Evolutionary conservation across 176 grass and related monocot genomes (phyloP), one percentile per base, ranked within the genome.

Genomic region (Themeda triandra): DNA sequence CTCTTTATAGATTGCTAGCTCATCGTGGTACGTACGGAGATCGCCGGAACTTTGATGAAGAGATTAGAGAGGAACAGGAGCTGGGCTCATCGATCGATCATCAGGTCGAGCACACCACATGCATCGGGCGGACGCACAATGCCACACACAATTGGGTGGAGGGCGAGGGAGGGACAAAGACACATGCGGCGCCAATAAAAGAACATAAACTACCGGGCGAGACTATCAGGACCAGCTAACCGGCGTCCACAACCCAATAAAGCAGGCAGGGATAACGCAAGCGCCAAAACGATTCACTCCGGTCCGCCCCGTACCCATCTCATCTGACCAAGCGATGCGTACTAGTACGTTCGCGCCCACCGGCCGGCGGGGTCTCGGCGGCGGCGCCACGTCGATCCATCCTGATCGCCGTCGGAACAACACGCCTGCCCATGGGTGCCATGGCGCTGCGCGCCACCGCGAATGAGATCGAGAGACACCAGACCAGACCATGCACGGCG

Each of bases 181-280:
- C 73, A 66, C 66, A 45, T 18, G 45, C 59, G 45, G 71, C 31
- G 74, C 74, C 80, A 83, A 60, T 79, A 48, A 5, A 86, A 78
- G 29, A 36, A 46, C 74, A 31, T 84, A 83, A 83, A 83, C 88
- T 2, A 83, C 84, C 78, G 67, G 88, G 2, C 66, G 58, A n/a
- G 59, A 13, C 59, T n/a, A n/a, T n/a, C 62, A 1, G 25, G 60
- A 41, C 59, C 36, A 62, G 66, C 3, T n/a, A 13, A 60, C 80
- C 35, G 45, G 64, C 45, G 12, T n/a, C 23, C 42, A 29, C 13
- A n/a, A n/a, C n/a, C n/a, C 6, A 80, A 74, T 86, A 66, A 63
- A 39, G 72, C 27, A 29, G 12, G 49, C 49, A n/a, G 37, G 69
- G 70, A 23, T 27, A 73, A 30, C 53, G n/a, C 40, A 29, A 18